Evolutionary conservation across 2,329 filamentous ascomycete genomes (phyloP).

Genomic region (Cytospora piceicola): DNA sequence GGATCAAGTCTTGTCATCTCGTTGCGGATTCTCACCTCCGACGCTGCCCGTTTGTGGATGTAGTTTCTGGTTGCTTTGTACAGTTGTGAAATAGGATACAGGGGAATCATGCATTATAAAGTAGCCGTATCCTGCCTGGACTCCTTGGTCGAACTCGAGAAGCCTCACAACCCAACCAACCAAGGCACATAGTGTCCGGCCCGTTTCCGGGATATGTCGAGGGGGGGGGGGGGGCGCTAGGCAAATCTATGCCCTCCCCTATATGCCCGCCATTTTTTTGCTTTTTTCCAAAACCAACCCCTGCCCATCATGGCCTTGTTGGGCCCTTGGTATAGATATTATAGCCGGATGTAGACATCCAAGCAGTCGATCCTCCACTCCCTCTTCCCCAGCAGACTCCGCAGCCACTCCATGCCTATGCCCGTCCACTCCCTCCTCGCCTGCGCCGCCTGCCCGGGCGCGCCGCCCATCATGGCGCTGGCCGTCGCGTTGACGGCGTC

Average conservation of each 20-base stretch:
- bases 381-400: constrained; percentile 76
- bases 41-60: not conserved
- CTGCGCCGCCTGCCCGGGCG: constrained; percentile 63
- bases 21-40: not conserved
- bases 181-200: not conserved
- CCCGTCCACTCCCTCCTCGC: constrained; percentile 71
- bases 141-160: not conserved
- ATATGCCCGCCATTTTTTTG: not conserved
- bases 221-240: not conserved
- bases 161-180: not conserved
- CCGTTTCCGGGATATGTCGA: not conserved
- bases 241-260: constrained; percentile 5
- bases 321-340: constrained; percentile 30
- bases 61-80: not conserved
- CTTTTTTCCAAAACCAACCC: constrained; percentile 6
- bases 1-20: not conserved
- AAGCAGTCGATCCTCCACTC: constrained; percentile 93
- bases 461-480: constrained; percentile 67
- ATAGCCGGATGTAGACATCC: constrained; percentile 82
- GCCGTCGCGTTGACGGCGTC: constrained; percentile 71
- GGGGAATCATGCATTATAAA: not conserved
- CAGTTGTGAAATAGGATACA: constrained; percentile 1
- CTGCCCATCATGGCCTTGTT: not conserved
- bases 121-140: not conserved
- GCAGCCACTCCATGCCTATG: constrained; percentile 82